Evolutionary conservation across 345 rosid genomes (phyloP).

Genomic region (Fremontodendron californicum): DNA sequence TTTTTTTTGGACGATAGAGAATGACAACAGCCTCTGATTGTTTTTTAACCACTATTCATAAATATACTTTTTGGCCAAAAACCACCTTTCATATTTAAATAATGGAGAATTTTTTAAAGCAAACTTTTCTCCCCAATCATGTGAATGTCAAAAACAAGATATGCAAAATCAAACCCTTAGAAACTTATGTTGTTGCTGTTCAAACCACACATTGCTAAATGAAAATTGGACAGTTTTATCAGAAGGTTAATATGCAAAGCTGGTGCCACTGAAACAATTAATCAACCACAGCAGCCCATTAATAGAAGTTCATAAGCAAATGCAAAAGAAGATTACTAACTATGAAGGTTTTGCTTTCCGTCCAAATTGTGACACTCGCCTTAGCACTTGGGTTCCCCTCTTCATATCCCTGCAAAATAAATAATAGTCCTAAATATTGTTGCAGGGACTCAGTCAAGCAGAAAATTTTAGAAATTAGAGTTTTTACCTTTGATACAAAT

Average conservation of each 20-base stretch:
- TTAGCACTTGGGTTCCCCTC: constrained; percentile 68
- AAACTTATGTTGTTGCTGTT: background rate
- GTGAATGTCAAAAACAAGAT: background rate
- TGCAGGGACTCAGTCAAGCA: constrained; percentile 12
- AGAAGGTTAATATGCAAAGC: background rate
- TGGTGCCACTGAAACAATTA: background rate
- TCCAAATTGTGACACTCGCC: constrained; percentile 56
- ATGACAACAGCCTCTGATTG: background rate
- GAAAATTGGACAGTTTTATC: background rate
- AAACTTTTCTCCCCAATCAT: background rate
- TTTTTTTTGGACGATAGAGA: background rate
- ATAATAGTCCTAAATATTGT: constrained; percentile 15
- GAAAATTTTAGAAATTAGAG: background rate
- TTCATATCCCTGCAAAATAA: constrained; percentile 58
- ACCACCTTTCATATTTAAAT: background rate
- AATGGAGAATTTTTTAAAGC: background rate
- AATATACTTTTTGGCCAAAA: background rate
- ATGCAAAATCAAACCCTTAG: background rate
- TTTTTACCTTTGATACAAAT: constrained; percentile 66
- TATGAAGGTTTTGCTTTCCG: constrained; percentile 56
- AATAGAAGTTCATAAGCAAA: background rate
- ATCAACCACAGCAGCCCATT: background rate
- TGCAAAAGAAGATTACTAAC: constrained; percentile 16
- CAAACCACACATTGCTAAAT: background rate
- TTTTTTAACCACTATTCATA: background rate